phyloP scores from a whole-genome alignment of 2,329 filamentous ascomycete genomes.

The Gyromitra esculenta region DNA sequence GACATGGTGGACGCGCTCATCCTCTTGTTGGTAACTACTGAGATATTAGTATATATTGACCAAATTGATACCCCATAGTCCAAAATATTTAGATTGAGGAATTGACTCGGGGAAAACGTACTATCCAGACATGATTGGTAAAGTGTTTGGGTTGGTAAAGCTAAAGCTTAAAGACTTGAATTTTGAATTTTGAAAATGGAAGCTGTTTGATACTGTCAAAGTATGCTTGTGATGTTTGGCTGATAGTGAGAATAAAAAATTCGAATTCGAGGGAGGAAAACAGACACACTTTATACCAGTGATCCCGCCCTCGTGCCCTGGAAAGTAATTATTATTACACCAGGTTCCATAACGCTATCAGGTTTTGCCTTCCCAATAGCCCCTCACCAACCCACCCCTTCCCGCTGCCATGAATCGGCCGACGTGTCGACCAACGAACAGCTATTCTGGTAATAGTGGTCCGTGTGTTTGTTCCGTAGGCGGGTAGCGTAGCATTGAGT shows the following conservation, averaged over 20 bases:
- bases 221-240: constrained; percentile 23
- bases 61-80: not conserved
- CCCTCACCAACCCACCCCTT: constrained; percentile 16
- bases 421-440: constrained; percentile 43
- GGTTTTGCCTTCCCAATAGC: not conserved
- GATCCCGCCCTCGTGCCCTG: not conserved
- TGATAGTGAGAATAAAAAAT: constrained; percentile 28
- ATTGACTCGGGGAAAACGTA: constrained; percentile 27
- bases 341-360: not conserved
- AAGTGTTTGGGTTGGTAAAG: constrained; percentile 32
- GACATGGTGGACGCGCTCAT: constrained; percentile 23
- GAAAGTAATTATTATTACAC: not conserved
- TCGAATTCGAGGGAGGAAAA: constrained; percentile 27
- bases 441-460: constrained; percentile 38
- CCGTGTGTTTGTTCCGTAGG: constrained; percentile 31
- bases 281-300: constrained; percentile 41
- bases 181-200: constrained; percentile 3
- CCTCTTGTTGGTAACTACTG: constrained; percentile 6
- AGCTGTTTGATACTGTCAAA: constrained; percentile 18
- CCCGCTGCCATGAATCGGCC: constrained; percentile 31
- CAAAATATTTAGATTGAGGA: not conserved
- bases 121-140: constrained; percentile 46
- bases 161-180: constrained; percentile 36
- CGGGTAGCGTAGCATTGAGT: constrained; percentile 1
- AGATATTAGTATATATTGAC: constrained; percentile 19